Conservation (phyloP, 73 alveolate genomes). For the Urostyla sp. region DNA sequence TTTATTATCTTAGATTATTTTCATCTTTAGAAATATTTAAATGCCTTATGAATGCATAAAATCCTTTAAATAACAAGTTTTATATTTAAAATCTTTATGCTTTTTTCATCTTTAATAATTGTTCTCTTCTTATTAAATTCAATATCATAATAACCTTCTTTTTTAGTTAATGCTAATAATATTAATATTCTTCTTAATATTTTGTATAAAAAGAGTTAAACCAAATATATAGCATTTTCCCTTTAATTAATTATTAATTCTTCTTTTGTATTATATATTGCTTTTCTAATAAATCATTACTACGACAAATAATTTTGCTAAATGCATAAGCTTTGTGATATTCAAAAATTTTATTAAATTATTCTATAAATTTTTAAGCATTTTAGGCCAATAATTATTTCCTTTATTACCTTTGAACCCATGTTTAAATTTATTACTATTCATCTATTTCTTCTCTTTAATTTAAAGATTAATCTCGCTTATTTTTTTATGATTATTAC, state of each 20-base stretch:
- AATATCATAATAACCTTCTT: neutral
- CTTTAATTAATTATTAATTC: neutral
- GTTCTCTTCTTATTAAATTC: neutral
- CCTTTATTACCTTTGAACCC: constrained; percentile 16
- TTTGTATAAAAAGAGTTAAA: constrained; percentile 1
- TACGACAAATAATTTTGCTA: neutral
- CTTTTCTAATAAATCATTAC: neutral
- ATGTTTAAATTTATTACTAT: constrained; percentile 7
- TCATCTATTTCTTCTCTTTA: constrained; percentile 4
- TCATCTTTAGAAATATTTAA: constrained; percentile 2
- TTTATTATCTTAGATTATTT: neutral
- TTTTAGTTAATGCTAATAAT: neutral
- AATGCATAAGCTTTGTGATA: neutral
- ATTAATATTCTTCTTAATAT: neutral
- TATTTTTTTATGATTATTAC: no score
- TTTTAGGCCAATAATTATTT: constrained; percentile 2
- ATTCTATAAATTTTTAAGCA: neutral
- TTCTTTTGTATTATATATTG: neutral
- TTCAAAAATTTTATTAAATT: neutral
- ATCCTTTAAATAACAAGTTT: constrained; percentile 1
- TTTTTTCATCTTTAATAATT: neutral
- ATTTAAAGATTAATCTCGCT: neutral
- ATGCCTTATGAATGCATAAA: neutral
- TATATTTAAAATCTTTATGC: constrained; percentile 3
- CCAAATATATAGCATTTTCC: constrained; percentile 13